Evolutionary conservation across 176 grass and related monocot genomes (phyloP).

Genomic region (Hordeum marinum): DNA sequence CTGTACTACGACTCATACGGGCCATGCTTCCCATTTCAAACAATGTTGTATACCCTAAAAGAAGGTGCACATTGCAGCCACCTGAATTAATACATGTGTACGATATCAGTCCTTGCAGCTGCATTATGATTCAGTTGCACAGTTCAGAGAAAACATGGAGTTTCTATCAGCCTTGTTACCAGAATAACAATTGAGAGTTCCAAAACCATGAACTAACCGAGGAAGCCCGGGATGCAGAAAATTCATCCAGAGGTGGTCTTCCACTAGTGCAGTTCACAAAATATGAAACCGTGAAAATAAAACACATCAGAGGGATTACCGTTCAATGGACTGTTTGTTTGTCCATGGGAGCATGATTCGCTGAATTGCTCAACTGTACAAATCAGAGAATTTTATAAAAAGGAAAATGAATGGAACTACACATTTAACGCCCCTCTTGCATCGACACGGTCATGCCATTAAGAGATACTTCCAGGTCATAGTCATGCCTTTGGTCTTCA

Average conservation of each 20-base stretch:
- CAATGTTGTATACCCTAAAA: too few relatives aligned
- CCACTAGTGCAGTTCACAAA: background rate
- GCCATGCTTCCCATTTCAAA: too few relatives aligned
- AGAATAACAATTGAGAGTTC: background rate
- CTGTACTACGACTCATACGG: too few relatives aligned
- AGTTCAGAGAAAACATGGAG: background rate
- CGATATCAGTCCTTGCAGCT: too few relatives aligned
- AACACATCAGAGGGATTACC: background rate
- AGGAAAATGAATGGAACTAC: background rate
- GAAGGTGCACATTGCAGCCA: too few relatives aligned
- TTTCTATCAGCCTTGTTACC: background rate
- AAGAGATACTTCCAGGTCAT: background rate
- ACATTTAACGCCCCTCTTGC: constrained; percentile 8
- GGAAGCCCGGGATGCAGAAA: too few relatives aligned
- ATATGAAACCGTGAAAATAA: background rate
- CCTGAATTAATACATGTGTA: too few relatives aligned
- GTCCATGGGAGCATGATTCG: background rate
- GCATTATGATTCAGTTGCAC: too few relatives aligned
- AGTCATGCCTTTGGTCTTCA: background rate
- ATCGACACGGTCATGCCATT: constrained; percentile 2
- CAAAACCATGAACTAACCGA: background rate
- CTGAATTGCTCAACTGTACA: background rate
- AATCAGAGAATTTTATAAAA: background rate
- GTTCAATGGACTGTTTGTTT: background rate
- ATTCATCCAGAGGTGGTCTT: too few relatives aligned